A percentile compares a stretch with the other conserved stretches of the same genome.
Conservation (phyloP, 2,329 filamentous ascomycete species). For the Macroventuria anomochaeta region DNA sequence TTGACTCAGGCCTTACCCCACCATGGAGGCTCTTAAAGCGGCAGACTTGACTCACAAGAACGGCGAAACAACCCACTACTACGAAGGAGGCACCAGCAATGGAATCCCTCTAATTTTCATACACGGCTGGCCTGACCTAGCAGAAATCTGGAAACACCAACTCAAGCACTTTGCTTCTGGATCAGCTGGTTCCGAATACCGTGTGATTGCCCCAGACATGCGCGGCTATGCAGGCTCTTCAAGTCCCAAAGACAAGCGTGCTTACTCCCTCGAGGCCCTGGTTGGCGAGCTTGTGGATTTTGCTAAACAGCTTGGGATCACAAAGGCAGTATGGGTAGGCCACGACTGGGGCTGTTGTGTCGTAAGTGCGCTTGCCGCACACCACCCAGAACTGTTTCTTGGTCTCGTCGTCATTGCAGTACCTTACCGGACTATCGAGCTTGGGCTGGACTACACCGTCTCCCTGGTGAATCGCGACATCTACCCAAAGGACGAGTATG, state of each 20-base stretch:
- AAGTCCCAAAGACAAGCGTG: constrained; percentile 26
- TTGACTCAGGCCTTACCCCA: not conserved
- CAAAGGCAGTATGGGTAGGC: constrained; percentile 56
- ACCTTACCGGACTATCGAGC: constrained; percentile 52
- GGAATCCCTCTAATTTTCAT: constrained; percentile 36
- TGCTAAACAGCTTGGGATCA: constrained; percentile 48
- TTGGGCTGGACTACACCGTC: constrained; percentile 49
- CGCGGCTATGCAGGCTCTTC: constrained; percentile 44
- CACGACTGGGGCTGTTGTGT: constrained; percentile 55
- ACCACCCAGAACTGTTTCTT: constrained; percentile 43
- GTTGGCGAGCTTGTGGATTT: constrained; percentile 46
- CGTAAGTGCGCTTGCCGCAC: constrained; percentile 38
- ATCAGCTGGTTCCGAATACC: constrained; percentile 37
- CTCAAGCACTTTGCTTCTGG: constrained; percentile 39
- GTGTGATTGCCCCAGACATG: constrained; percentile 37
- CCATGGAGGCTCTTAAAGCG: constrained; percentile 24
- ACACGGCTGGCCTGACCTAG: constrained; percentile 48
- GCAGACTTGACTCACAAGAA: constrained; percentile 30
- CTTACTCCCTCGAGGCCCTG: constrained; percentile 41
- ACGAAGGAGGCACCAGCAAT: constrained; percentile 28
- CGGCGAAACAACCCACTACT: constrained; percentile 33
- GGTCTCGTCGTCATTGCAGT: constrained; percentile 43
- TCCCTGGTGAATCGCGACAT: constrained; percentile 52
- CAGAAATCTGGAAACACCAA: constrained; percentile 46
- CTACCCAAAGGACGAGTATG: constrained; percentile 55